These are phyloP conservation scores for Fusarium mangiferae DNA, from an alignment of 2,329 filamentous ascomycete genomes.

Conservation along the genomic window DNA sequence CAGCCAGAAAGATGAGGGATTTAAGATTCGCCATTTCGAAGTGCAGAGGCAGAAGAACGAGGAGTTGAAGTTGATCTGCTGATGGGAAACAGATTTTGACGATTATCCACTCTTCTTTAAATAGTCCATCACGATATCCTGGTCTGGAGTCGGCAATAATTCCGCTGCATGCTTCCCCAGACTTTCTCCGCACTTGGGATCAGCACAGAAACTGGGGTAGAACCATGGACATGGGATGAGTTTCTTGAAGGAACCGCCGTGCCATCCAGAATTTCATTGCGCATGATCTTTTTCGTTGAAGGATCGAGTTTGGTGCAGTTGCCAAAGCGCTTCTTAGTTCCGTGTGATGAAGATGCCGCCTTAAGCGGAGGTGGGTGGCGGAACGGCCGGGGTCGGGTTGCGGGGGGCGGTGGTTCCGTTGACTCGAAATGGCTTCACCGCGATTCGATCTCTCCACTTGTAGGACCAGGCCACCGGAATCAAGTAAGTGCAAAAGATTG, in stretches of 20 bases:
- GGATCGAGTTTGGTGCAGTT: background rate
- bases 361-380: background rate
- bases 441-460: background rate
- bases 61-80: background rate
- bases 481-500: background rate
- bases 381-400: background rate
- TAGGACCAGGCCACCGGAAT: background rate
- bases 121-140: background rate
- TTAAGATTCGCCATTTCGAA: background rate
- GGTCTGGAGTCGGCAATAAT: background rate
- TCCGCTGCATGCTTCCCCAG: constrained; percentile 3
- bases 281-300: background rate
- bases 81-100: background rate
- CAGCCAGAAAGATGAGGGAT: background rate
- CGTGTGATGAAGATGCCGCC: no score
- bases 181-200: constrained; percentile 1
- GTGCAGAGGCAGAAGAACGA: background rate
- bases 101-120: constrained; percentile 3
- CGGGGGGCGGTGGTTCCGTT: background rate
- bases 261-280: no score
- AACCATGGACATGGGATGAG: background rate
- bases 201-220: background rate
- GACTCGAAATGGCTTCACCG: background rate
- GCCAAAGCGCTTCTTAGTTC: no score
- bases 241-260: background rate